Evolutionary conservation across 164 flowering plant species (phyloP), one percentile per base, ranked within the genome.

Genomic region (Malania oleifera): DNA sequence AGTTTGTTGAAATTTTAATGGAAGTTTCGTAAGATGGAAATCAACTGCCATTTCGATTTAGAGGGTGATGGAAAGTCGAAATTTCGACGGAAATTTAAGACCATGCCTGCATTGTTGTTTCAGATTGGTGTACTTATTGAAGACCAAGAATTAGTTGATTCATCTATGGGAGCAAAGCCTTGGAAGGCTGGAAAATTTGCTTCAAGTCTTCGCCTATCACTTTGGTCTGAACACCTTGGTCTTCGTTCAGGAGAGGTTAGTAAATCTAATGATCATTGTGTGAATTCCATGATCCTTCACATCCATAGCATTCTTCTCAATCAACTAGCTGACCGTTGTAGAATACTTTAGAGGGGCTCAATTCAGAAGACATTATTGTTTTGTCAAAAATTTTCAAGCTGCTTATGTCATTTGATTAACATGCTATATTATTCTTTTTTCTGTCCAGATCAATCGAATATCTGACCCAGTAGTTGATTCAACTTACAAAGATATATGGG

Each of bases 111-210:
- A 44, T 46, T 55, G 12, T 54, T 37, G 4, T 69, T 66, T 60
- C 82, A 95, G 99, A 95, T 95, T 80, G 96, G 85, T 18, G 86
- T 87, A 23, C 76, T 95, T 14, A 82, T 95, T 69, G 99, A 95
- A 78, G 99, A 91, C 72, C 85, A 77, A 73, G 96, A 85, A 26
- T 79, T 79, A 44, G 77, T 84, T 43, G 79, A 80, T 54, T 89
- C 99, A 24, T 71, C 35, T 10, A 86, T 89, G 91, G 77, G 70
- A 59, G 96, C 93, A 19, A 76, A 72, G 46, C 80, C 81, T 28
- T 84, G 87, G 89, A 84, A 80, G 67, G 96, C 96, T 65, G 96
- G 96, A 65, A 89, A 77, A 50, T 89, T 86, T 71, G 40, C 89
- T 68, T 66, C 52, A 45, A 83, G 85, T 68, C 96, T 89, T 46